Evolutionary conservation across 2,329 filamentous ascomycete species (phyloP), one percentile per base, ranked within the genome.

Genomic region (Paecilomyces dactylethromorphus): DNA sequence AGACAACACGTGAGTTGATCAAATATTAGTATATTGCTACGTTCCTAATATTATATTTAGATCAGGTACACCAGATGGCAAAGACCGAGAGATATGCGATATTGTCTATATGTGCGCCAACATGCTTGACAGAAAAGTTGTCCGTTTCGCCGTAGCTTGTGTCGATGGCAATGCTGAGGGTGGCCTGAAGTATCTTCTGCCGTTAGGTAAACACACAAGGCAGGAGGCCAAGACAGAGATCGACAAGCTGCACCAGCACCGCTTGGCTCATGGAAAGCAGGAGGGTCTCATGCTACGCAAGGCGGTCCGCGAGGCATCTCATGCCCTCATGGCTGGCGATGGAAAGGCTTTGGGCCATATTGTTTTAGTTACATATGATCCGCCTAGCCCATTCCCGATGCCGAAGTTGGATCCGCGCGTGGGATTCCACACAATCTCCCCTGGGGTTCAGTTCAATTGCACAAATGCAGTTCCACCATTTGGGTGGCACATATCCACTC

Each of bases 391-490:
- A 13, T 56, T 70, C 10, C 58, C 59, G 7, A 59, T 68, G n/a
- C 62, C 66, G 35, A 58, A 56, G 29, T 62, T 65, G 13, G 61
- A 69, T 35, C 62, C 63, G 4, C 63, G 62, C 10, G 62, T 75
- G 26, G 68, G 70, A 15, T 64, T 74, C 32, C 72, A 75, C 58
- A 69, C 72, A 0, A 65, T 75, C 31, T 70, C 71, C 12, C 68
- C 71, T 2, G 65, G 68, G 24, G 52, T 56, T 26, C 60, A 61
- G 3, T 62, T 69, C 12, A 64, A 62, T 11, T 55, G 72, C 32
- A 53, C 54, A 2, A 56, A 59, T 22, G 51, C 56, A 12, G 55
- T 57, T 10, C 32, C 56, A 12, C 61, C 64, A 33, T 55, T 58
- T 31, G 70, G 71, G 1, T 71, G 70, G 68, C 71, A 73, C 53